Base-by-base conservation (phyloP, 306 rosid genomes). In the Acacia crassicarpa region DNA sequence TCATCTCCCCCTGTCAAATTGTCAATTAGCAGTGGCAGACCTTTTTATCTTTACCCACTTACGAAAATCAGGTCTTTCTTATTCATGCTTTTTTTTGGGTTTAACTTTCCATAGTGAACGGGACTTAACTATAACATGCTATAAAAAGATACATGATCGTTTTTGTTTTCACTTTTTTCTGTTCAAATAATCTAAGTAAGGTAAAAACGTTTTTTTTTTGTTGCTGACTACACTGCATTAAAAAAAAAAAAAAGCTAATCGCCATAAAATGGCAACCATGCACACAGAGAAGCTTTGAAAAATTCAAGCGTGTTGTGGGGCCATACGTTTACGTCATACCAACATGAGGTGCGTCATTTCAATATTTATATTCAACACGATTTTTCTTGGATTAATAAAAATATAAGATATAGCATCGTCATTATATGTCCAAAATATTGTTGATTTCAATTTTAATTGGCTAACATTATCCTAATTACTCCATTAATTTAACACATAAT, bases 401-500 rank as follows among this genome's bases (percentile, higher is more conserved):
- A 33, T 17, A 20, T 17, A 67, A 38, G 14, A 19, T 4, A 19
- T 67, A 27, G n/a, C 16, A 38, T 35, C 44, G 44, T 20, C 72
- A 67, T 35, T 66, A 33, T 66, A 66, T 40, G 40, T 20, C 9
- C 20, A 35, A 40, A 19, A 67, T 35, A 35, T 19, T 7, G 4
- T 0, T 69, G 53, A 22, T 22, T 69, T 12, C 23, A 27, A 25
- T 2, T 33, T 75, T 35, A 27, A 10, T 75, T 76, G 65, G 70
- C 49, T 80, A 49, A 20, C 32, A 23, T 48, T 49, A 65, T 76
- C 30, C 71, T 33, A 56, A 53, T 79, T 25, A 22, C 45, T 51
- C 72, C 62, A 33, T 63, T 35, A 82, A 78, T 82, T 76, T 43
- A 66, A 53, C 56, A 48, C 58, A 51, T 41, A 53, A 38, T 79